Evolutionary conservation across 2,329 filamentous ascomycete species (phyloP), one percentile per base, ranked within the genome.

Genomic region (Alternaria solani): DNA sequence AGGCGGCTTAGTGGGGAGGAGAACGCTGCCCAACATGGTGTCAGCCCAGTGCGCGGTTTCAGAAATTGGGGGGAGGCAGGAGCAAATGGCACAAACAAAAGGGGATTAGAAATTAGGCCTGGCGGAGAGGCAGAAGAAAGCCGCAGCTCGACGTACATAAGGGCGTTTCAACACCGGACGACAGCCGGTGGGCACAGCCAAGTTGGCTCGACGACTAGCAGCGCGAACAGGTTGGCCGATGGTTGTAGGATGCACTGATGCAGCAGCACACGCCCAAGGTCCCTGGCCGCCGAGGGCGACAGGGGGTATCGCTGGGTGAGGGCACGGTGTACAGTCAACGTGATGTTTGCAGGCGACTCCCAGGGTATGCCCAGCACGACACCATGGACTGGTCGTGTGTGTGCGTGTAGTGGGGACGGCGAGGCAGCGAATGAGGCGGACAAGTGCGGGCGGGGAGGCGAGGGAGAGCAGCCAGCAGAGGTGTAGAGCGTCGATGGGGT

Each of bases 91-190:
- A 68, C 58, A 55, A 55, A 59, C 51, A 59, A 65, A 60, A 56
- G 57, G 63, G 51, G 61, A 57, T 51, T 59, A 66, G 56, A 57
- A 43, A 65, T 60, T 61, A 64, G 61, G 55, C 68, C 72, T 67
- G 69, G 63, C 60, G 66, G 63, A 26, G 69, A 71, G 59, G 67
- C 62, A 23, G 69, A 70, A 66, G 42, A 66, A 51, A 66, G 70
- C 52, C 69, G 65, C 57, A 74, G 46, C 34, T 71, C 57, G 61
- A 78, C 76, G 67, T 78, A 78, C 76, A 77, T 78, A 62, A 41
- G 63, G 65, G 53, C 61, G 69, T 66, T 34, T 46, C 66, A 64
- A 48, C 49, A 51, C 30, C 32, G 51, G 39, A 23, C 49, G 48
- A 42, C 18, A 49, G 41, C 53, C 51, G 41, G 44, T 44, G 46